These are phyloP conservation scores for Tilletia horrida DNA, from an alignment of 1,284 basidiomycete genomes.

Conservation along the genomic window DNA sequence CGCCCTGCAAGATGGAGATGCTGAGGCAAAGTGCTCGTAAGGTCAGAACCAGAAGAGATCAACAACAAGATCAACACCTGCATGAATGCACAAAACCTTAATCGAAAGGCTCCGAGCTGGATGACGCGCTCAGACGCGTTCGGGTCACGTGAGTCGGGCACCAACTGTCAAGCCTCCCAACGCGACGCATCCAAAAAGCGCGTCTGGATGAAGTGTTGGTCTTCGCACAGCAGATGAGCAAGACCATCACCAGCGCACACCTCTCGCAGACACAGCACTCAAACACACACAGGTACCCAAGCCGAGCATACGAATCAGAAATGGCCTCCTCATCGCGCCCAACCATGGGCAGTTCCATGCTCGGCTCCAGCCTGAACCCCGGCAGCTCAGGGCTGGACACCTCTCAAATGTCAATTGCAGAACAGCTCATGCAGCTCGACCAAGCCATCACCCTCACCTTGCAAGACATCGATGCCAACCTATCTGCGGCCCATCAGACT, in stretches of 20 bases:
- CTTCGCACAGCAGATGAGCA: too few species aligned
- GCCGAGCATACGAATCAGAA: not conserved
- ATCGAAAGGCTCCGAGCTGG: not conserved
- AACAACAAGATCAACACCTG: too few species aligned
- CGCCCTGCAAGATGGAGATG: too few species aligned
- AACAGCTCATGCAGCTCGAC: constrained; percentile 90
- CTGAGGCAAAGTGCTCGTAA: too few species aligned
- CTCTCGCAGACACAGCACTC: not conserved
- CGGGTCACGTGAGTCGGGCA: not conserved
- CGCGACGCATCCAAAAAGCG: too few species aligned
- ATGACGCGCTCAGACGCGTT: constrained; percentile 1
- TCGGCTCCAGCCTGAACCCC: not conserved
- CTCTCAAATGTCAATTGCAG: constrained; percentile 61
- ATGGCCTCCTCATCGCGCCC: constrained; percentile 6
- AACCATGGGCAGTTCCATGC: not conserved
- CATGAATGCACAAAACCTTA: too few species aligned
- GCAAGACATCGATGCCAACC: constrained; percentile 88
- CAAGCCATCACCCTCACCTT: constrained; percentile 78
- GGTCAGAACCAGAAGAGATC: too few species aligned
- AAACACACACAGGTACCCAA: not conserved
- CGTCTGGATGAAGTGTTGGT: too few species aligned
- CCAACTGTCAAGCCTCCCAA: not conserved
- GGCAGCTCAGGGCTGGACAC: not conserved
- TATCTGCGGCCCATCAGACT: constrained; percentile 82
- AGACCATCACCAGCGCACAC: not conserved